Evolutionary conservation across 2,329 filamentous ascomycete genomes (phyloP).

Genomic region (Fusarium nelsonii): DNA sequence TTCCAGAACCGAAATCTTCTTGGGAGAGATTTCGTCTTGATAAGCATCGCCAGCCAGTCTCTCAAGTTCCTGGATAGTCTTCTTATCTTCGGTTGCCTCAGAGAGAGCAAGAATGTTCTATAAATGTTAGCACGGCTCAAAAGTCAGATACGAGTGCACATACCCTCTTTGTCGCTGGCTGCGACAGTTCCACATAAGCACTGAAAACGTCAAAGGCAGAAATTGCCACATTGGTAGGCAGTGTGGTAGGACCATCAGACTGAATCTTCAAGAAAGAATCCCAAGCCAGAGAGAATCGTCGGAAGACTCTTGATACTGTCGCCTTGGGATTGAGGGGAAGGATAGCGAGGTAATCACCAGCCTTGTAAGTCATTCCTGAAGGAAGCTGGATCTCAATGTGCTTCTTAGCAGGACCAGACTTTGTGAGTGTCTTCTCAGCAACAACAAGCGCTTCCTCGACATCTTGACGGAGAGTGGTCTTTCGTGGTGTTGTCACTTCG

Average conservation of each 20-base stretch:
- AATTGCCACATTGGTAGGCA: slow-evolving; percentile 68
- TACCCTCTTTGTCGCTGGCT: slow-evolving; percentile 77
- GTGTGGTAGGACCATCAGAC: slow-evolving; percentile 62
- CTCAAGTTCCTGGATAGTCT: slow-evolving; percentile 58
- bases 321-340: slow-evolving; percentile 76
- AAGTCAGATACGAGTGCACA: slow-evolving; percentile 27
- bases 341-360: slow-evolving; percentile 82
- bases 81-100: slow-evolving; percentile 62
- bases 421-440: slow-evolving; percentile 39
- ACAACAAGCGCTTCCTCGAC: slow-evolving; percentile 44
- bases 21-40: slow-evolving; percentile 62
- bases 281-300: slow-evolving; percentile 75
- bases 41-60: slow-evolving; percentile 63
- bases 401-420: slow-evolving; percentile 62
- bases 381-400: slow-evolving; percentile 77
- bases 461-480: slow-evolving; percentile 44
- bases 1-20: slow-evolving; percentile 74
- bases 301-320: slow-evolving; percentile 72
- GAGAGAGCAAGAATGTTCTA: slow-evolving; percentile 58
- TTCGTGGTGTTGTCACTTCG: slow-evolving; percentile 42
- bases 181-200: slow-evolving; percentile 78
- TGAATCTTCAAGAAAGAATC: slow-evolving; percentile 74
- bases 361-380: slow-evolving; percentile 72
- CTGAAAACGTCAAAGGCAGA: slow-evolving; percentile 73
- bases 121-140: slow-evolving; percentile 21